Evolutionary conservation across 1,284 basidiomycete species (phyloP).

Genomic region (Veloporphyrellus conicus): DNA sequence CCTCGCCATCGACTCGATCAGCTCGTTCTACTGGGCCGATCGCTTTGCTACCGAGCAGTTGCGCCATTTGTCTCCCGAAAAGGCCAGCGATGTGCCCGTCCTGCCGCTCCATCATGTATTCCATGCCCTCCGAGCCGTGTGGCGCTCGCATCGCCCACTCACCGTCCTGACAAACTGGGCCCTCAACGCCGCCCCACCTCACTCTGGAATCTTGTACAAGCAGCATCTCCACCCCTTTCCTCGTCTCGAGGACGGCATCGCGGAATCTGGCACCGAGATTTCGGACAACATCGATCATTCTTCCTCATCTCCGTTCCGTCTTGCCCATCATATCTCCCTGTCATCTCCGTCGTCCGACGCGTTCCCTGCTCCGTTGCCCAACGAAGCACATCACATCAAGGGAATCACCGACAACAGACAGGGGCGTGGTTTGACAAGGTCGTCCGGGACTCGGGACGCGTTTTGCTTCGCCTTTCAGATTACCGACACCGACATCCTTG

Average conservation of each 20-base stretch:
- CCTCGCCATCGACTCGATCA: conserved; percentile 70
- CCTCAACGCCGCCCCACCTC: conserved; percentile 36
- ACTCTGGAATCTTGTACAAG: conserved; percentile 39
- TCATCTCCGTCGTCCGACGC: conserved; percentile 26
- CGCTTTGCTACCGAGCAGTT: conserved; percentile 59
- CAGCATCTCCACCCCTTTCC: conserved; percentile 54
- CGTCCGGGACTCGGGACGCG: conserved; percentile 20
- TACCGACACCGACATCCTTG: conserved; percentile 19
- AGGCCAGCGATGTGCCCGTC: conserved; percentile 12
- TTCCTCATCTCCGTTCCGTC: conserved; percentile 24
- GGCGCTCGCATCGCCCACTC: conserved; percentile 48
- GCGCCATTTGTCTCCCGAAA: conserved; percentile 26
- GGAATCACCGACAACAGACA: conserved; percentile 22
- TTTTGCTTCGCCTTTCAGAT: conserved; percentile 25
- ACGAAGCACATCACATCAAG: conserved; percentile 24
- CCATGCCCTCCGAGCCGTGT: conserved; percentile 48
- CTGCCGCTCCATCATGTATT: conserved; percentile 41
- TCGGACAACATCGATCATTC: conserved; percentile 8
- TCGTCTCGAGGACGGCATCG: conserved; percentile 15
- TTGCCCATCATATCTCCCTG: conserved; percentile 49
- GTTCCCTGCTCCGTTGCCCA: conserved; percentile 27
- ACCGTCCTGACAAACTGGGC: conserved; percentile 65
- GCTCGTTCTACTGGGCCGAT: conserved; percentile 74
- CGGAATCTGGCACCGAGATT: conserved; percentile 17
- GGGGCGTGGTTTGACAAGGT: conserved; percentile 34